Base-by-base conservation (phyloP, 1,284 basidiomycete genomes). In the Irpex sp. region DNA sequence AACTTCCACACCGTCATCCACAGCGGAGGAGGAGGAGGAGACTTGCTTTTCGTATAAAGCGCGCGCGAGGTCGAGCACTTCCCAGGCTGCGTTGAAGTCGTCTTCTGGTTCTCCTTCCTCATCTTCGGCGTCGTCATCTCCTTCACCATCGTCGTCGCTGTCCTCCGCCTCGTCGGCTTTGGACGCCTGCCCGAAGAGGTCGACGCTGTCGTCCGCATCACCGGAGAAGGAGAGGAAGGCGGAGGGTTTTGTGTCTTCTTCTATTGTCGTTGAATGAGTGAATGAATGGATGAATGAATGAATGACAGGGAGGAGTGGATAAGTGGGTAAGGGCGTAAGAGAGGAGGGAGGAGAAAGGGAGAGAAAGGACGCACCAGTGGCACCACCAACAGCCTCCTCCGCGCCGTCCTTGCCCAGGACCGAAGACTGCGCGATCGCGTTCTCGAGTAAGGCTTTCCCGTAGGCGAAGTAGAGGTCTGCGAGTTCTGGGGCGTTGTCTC, bases 21-120 rank as follows among this genome's bases (percentile, higher is more conserved):
- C n/a, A n/a, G n/a, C n/a, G n/a, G n/a, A n/a, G n/a, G n/a, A 33
- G 28, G 28, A 28, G 28, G 28, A 28, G 4, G 28, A 28, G 3
- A 77, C 79, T 64, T 83, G 80, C 72, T 88, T 90, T 66, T 87
- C 84, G 71, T 91, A 96, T 62, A 94, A 87, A 5, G 87, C 85
- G 49, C 93, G 81, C 18, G 94, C 93, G 59, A 95, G 85, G 67
- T 96, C 94, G 19, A 96, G 80, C 2, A 94, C 89, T 70, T 96
- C 93, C 94, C 94, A 96, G 12, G 94, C 93, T 35, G 93, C 93
- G 67, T 94, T 95, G 73, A 94, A 96, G 71, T 96, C 93, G 67
- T 96, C 93, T 69, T 96, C 94, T 0, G 90, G 92, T 68, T 90
- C 89, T 2, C 70, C 28, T 33, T 52, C 49, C 5, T 23, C n/a